Percentiles rank a stretch among this genome's conserved stretches.
Evolutionary conservation across 2,329 filamentous ascomycete species (phyloP).

Genomic region (Cladosporium halotolerans): DNA sequence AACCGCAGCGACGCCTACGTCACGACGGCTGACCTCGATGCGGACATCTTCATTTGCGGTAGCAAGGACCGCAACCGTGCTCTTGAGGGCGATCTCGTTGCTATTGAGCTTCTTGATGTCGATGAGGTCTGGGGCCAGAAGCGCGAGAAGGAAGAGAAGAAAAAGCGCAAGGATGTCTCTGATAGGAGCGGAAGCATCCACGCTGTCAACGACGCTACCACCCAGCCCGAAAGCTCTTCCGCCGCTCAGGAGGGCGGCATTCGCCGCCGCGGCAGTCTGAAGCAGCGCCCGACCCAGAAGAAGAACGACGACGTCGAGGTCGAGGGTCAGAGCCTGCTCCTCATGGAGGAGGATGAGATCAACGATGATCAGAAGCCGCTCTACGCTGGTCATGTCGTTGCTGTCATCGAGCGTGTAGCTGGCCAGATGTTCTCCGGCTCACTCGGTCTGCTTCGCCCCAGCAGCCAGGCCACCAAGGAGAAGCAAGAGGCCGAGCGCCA

Average conservation of each 20-base stretch:
- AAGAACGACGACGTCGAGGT: constrained; percentile 99
- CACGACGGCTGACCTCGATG: constrained; percentile 87
- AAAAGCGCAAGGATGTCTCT: constrained; percentile 98
- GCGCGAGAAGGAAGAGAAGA: constrained; percentile 99
- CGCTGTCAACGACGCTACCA: constrained; percentile 53
- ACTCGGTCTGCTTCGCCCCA: constrained; percentile 85
- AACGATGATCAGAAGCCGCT: constrained; percentile 97
- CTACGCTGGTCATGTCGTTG: constrained; percentile 94
- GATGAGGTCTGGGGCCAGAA: constrained; percentile 99
- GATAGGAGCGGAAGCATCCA: constrained; percentile 76
- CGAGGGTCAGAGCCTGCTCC: constrained; percentile 89
- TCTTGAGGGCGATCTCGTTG: constrained; percentile 90
- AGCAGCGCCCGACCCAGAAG: constrained; percentile 96
- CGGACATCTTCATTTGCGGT: constrained; percentile 98
- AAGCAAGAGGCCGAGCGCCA: constrained; percentile 96
- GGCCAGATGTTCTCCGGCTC: constrained; percentile 98
- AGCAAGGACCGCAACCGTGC: constrained; percentile 98
- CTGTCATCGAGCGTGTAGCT: constrained; percentile 91
- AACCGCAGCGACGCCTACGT: constrained; percentile 98
- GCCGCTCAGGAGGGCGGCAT: constrained; percentile 72
- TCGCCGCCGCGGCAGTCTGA: constrained; percentile 85
- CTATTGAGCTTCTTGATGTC: constrained; percentile 91
- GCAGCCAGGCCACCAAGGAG: constrained; percentile 97
- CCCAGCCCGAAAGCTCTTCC: constrained; percentile 53
- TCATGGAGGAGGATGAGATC: constrained; percentile 98